Base-by-base conservation (phyloP, 1,284 basidiomycete species). In the Ceratobasidium sp. region DNA sequence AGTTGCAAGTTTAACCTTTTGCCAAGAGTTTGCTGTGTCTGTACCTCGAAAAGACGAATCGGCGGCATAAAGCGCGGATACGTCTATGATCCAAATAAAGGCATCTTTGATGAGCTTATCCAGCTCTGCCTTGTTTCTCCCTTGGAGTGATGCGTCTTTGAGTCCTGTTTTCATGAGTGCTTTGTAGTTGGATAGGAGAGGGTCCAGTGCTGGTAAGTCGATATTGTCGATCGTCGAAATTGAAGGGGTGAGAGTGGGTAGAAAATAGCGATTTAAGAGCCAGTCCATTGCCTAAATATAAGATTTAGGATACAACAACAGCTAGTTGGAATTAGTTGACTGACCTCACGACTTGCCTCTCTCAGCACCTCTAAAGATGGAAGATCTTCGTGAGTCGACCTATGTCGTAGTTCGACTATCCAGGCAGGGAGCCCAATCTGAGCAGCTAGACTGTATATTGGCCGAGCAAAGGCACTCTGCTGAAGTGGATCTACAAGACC, bases 401-500 rank as follows among this genome's bases (percentile, higher is more conserved):
- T 92, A 82, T 99, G 97, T 43, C 97, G 86, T 4, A 99, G 84
- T 75, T 98, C 93, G n/a, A 99, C 96, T 21, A 99, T 85, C 88
- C 92, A 95, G 0, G 86, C 82, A 0, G 97, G 97, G 1, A 99
- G 83, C 0, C 91, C 92, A 28, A 99, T 86, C 74, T 95, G 90
- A 2, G 87, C 84, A 0, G 97, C 96, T 74, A 99, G 93, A 34
- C 91, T 88, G 0, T 92, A 89, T 77, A 99, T 98, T 0, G 96
- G 92, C 46, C 95, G 86, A 2, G 97, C 97, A 78, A 91, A 96
- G 50, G 85, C 84, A 36, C 95, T 94, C 2, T 89, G 87, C 79
- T 99, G 97, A 21, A 97, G 84, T 16, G 96, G 94, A 79, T 99
- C 97, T n/a, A 98, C 97, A 53, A 97, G 85, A 1, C 93, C 93